Conservation (phyloP, 2,329 filamentous ascomycete genomes). For the Exutisphaerella laricina region DNA sequence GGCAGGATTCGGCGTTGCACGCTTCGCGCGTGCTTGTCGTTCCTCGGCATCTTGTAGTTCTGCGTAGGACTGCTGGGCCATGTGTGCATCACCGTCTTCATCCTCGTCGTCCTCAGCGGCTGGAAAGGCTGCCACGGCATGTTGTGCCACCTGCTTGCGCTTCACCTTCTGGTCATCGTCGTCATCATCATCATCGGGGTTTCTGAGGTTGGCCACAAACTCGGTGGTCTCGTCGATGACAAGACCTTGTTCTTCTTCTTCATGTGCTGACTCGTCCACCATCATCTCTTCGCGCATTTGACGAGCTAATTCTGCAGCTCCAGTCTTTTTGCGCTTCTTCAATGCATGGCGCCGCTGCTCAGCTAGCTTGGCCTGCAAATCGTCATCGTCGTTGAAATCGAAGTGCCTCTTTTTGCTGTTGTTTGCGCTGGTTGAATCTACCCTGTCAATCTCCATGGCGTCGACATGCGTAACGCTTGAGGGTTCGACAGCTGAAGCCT, state of each 20-base stretch:
- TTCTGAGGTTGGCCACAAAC: conserved; percentile 81
- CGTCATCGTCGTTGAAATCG: conserved; percentile 66
- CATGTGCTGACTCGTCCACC: conserved; percentile 52
- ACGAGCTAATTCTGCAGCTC: conserved; percentile 79
- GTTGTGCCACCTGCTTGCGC: conserved; percentile 34
- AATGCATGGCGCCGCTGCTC: conserved; percentile 75
- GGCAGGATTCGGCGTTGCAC: conserved; percentile 37
- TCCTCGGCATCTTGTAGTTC: conserved; percentile 46
- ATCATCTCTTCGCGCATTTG: conserved; percentile 67
- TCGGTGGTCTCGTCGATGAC: conserved; percentile 96
- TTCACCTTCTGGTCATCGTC: conserved; percentile 34
- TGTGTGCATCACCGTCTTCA: conserved; percentile 41
- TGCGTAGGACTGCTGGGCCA: conserved; percentile 30
- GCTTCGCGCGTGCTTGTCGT: conserved; percentile 36
- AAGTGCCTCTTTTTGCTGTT: conserved; percentile 55
- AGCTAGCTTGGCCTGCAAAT: conserved; percentile 79
- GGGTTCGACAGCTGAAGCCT: conserved; percentile 31
- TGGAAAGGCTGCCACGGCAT: conserved; percentile 25
- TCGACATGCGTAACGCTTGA: conserved; percentile 33
- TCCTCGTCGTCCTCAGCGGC: conserved; percentile 49
- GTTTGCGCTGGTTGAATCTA: conserved; percentile 28
- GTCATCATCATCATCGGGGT: conserved; percentile 52
- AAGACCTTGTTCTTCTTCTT: conserved; percentile 58
- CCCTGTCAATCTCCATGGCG: conserved; percentile 69
- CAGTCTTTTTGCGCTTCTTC: conserved; percentile 84